These are phyloP conservation scores for Tetrahymena thermophila DNA, from an alignment of 73 alveolate genomes.

Conservation along the genomic window DNA sequence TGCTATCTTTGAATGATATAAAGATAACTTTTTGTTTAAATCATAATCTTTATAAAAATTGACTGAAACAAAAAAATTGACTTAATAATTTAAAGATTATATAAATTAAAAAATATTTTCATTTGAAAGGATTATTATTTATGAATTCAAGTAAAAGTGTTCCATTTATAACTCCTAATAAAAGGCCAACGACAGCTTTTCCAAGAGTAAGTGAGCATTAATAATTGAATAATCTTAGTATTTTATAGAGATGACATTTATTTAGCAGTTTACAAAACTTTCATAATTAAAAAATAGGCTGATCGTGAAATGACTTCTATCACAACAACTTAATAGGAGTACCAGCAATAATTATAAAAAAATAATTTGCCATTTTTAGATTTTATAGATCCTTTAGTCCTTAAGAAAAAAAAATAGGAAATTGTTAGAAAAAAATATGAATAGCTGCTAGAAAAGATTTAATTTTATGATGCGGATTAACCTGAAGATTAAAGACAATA, in stretches of 20 bases:
- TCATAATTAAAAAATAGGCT: background rate
- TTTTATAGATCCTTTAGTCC: background rate
- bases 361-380: background rate
- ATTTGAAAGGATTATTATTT: background rate
- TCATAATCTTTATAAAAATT: background rate
- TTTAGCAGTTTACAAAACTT: background rate
- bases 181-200: background rate
- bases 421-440: slow-evolving; percentile 20
- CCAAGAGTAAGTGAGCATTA: background rate
- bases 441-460: slow-evolving; percentile 8
- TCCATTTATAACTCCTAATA: background rate
- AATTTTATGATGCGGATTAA: slow-evolving; percentile 22
- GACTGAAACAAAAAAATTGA: background rate
- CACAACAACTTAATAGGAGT: background rate
- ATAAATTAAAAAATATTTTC: background rate
- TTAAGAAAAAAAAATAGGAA: slow-evolving; percentile 4
- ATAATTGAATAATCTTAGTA: background rate
- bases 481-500: background rate
- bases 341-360: background rate
- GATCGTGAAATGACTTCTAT: background rate
- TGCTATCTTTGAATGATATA: background rate
- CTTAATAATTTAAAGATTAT: background rate
- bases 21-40: background rate
- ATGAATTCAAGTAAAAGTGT: background rate
- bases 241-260: background rate